Percentiles rank a stretch among this genome's conserved stretches.
phyloP scores from a whole-genome alignment of 371 early-diverging fungal genomes.

The Mucor sp. region DNA sequence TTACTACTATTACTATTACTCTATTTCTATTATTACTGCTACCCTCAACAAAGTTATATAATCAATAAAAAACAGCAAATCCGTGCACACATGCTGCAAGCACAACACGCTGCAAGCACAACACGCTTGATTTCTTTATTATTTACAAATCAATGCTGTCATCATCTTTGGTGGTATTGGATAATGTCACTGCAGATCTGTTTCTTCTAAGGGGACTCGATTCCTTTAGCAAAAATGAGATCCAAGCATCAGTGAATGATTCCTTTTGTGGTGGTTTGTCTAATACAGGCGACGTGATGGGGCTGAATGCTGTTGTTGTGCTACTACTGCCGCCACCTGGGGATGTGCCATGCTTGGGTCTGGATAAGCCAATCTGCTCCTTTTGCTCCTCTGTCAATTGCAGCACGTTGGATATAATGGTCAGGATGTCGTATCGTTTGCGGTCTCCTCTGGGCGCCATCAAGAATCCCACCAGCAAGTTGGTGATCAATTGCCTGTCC shows the following conservation, averaged over 20 bases:
- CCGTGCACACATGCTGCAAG: not conserved
- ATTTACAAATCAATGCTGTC: slow-evolving; percentile 17
- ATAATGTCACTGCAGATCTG: slow-evolving; percentile 20
- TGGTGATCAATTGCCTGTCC: slow-evolving; percentile 85
- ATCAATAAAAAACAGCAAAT: not conserved
- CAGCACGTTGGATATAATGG: slow-evolving; percentile 85
- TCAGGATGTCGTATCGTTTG: slow-evolving; percentile 87
- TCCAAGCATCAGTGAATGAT: slow-evolving; percentile 89
- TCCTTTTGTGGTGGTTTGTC: slow-evolving; percentile 46
- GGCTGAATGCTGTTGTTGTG: slow-evolving; percentile 6
- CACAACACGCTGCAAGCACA: not conserved
- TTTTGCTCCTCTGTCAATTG: slow-evolving; percentile 87
- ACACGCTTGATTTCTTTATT: too few species aligned
- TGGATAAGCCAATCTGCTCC: slow-evolving; percentile 78
- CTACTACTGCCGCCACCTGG: not conserved
- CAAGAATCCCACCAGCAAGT: slow-evolving; percentile 84
- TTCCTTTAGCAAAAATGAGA: slow-evolving; percentile 78
- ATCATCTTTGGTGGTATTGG: slow-evolving; percentile 12
- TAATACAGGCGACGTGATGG: slow-evolving; percentile 25
- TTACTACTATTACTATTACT: not conserved
- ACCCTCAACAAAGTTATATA: too few species aligned
- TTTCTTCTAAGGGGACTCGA: slow-evolving; percentile 44
- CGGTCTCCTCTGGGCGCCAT: slow-evolving; percentile 84
- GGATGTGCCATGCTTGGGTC: slow-evolving; percentile 35
- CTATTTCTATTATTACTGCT: not conserved